These are phyloP conservation scores for Oryza coarctata DNA, from an alignment of 176 grass and related monocot genomes.

Conservation along the genomic window DNA sequence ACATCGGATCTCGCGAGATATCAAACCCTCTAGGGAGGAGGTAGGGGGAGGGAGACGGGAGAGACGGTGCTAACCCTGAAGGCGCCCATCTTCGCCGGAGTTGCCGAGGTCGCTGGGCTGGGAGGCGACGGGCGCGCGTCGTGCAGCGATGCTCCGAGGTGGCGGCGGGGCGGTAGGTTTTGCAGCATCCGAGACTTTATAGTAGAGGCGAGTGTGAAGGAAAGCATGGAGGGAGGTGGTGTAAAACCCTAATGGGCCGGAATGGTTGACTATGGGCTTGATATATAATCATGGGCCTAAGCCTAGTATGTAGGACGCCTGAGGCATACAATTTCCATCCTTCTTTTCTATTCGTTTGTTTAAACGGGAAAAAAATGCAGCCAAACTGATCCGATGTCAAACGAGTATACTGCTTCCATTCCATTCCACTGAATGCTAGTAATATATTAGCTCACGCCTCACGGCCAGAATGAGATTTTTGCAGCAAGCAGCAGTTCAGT, in stretches of 20 bases:
- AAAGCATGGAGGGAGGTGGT: neutral
- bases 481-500: neutral
- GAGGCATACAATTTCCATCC: neutral
- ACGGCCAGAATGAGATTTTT: too few species aligned
- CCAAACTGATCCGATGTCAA: neutral
- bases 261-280: neutral
- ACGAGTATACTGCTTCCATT: too few species aligned
- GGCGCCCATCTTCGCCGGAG: slow-evolving; percentile 46
- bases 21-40: too few species aligned
- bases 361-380: neutral
- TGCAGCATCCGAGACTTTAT: slow-evolving; percentile 16
- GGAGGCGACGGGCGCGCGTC: too few species aligned
- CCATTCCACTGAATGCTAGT: too few species aligned
- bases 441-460: too few species aligned
- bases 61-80: slow-evolving; percentile 48
- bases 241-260: slow-evolving; percentile 31
- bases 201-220: neutral
- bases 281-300: neutral
- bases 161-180: slow-evolving; percentile 1
- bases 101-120: neutral
- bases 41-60: too few species aligned
- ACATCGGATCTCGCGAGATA: neutral
- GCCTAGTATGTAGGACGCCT: neutral
- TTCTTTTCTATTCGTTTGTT: neutral
- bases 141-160: neutral